phyloP scores from a whole-genome alignment of 495 filamentous ascomycete genomes.

The Zalerion maritima region DNA sequence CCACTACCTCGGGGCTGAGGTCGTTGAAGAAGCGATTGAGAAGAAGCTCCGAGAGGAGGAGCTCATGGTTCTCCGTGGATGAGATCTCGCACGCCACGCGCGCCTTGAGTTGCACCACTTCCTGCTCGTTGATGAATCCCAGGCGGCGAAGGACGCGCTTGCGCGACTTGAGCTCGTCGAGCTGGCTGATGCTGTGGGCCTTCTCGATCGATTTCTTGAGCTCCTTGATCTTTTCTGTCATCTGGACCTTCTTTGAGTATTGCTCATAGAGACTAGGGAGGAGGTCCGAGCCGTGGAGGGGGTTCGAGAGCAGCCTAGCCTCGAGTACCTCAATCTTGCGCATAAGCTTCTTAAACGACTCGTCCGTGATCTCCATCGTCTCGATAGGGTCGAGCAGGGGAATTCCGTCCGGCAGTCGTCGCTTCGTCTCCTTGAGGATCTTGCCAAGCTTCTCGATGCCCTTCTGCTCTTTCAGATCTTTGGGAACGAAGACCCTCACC shows the following conservation, averaged over 20 bases:
- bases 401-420: constrained; percentile 85
- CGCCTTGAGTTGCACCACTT: constrained; percentile 90
- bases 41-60: constrained; percentile 79
- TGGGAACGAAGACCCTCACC: constrained; percentile 63
- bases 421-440: constrained; percentile 55
- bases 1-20: constrained; percentile 70
- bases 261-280: constrained; percentile 69
- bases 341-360: constrained; percentile 80
- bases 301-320: constrained; percentile 74
- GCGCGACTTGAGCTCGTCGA: constrained; percentile 89
- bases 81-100: constrained; percentile 92
- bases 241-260: constrained; percentile 66
- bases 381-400: constrained; percentile 83
- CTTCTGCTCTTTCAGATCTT: constrained; percentile 47
- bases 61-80: constrained; percentile 71
- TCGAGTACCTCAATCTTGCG: constrained; percentile 96
- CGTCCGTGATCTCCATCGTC: constrained; percentile 84
- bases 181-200: constrained; percentile 71
- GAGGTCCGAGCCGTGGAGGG: constrained; percentile 75
- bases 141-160: constrained; percentile 95
- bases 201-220: constrained; percentile 74
- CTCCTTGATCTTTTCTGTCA: constrained; percentile 62
- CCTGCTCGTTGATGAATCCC: constrained; percentile 84
- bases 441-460: constrained; percentile 44
- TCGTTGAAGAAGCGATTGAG: constrained; percentile 99